Evolutionary conservation across 1,284 basidiomycete genomes (phyloP).

Genomic region (Tetrapyrgos nigripes): DNA sequence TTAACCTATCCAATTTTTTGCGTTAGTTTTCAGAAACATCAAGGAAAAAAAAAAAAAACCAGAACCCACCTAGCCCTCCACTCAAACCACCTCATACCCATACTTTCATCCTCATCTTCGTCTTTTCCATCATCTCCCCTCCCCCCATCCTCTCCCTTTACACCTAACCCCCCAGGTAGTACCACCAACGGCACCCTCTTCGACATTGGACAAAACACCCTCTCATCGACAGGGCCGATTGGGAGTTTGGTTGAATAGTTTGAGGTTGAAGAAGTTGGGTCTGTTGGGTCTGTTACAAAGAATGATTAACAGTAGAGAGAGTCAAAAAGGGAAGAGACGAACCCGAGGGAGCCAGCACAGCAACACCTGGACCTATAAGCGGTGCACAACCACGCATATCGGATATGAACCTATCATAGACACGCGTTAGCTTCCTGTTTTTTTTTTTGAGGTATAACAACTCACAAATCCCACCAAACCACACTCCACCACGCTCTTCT

Average conservation of each 20-base stretch:
- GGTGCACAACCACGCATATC: no score
- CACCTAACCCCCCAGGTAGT: no score
- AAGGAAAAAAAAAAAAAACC: constrained; percentile 7
- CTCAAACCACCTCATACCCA: constrained; percentile 35
- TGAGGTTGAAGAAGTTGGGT: constrained; percentile 62
- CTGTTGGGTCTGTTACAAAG: constrained; percentile 70
- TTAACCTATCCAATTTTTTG: constrained; percentile 26
- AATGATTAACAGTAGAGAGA: no score
- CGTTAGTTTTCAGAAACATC: background rate
- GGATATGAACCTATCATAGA: constrained; percentile 75
- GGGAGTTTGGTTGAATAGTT: constrained; percentile 53
- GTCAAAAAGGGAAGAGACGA: no score
- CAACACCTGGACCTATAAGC: no score
- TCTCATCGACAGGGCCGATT: constrained; percentile 52
- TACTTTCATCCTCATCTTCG: constrained; percentile 20
- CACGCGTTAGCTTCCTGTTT: no score
- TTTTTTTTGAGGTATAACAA: no score
- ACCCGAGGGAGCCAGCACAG: no score
- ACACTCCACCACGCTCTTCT: constrained; percentile 78
- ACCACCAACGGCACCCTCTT: constrained; percentile 19
- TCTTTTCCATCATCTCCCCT: constrained; percentile 22
- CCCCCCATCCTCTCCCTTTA: no score
- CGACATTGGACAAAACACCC: constrained; percentile 22
- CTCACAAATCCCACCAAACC: constrained; percentile 74
- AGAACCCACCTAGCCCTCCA: constrained; percentile 44